A percentile compares a stretch with the other conserved stretches of the same genome.
Evolutionary conservation across 148 eudicot genomes (phyloP).

Genomic region (Cornus controversa): DNA sequence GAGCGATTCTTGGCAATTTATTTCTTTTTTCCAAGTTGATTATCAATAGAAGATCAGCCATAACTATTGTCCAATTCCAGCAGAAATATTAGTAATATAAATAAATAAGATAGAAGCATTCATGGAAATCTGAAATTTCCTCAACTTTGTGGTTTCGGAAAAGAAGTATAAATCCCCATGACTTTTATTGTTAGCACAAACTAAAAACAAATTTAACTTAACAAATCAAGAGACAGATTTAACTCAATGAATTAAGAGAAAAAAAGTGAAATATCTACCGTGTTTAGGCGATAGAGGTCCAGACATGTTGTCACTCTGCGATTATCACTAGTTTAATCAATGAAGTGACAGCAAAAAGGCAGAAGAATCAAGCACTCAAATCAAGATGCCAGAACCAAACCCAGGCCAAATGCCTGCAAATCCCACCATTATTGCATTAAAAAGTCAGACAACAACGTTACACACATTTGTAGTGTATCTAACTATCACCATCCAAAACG

Average conservation of each 20-base stretch:
- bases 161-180: neutral
- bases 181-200: neutral
- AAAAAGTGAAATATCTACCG: constrained; percentile 7
- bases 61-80: neutral
- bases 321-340: neutral
- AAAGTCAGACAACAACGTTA: neutral
- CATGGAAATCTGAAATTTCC: neutral
- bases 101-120: neutral
- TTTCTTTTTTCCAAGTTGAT: too few species aligned
- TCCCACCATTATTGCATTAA: neutral
- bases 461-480: neutral
- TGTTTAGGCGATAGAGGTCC: constrained; percentile 23
- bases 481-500: neutral
- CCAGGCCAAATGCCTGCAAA: constrained; percentile 18
- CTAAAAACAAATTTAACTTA: neutral
- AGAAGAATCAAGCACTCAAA: constrained; percentile 21
- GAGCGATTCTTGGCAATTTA: neutral
- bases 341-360: neutral
- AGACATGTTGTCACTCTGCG: constrained; percentile 20
- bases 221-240: neutral
- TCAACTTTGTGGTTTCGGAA: neutral
- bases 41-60: too few species aligned
- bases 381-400: constrained; percentile 9
- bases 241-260: neutral
- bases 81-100: neutral